These are phyloP conservation scores for Entomortierella lignicola DNA, from an alignment of 192 early-diverging fungal genomes.

Conservation along the genomic window DNA sequence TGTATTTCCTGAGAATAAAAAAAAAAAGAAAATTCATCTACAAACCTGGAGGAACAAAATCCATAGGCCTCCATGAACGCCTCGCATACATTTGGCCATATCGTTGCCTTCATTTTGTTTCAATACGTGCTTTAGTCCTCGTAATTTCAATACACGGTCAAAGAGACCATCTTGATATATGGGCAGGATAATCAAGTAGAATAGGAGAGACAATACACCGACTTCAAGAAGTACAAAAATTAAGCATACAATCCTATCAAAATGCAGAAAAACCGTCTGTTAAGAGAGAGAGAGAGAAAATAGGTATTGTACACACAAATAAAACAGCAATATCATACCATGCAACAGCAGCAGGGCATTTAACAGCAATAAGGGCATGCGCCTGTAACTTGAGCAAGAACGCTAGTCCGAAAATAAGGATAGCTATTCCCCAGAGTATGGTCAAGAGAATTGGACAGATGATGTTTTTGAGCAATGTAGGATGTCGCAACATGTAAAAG, in stretches of 20 bases:
- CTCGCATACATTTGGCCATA: constrained; percentile 57
- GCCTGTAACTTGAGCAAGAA: constrained; percentile 70
- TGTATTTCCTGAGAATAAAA: too few species aligned
- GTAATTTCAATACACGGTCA: constrained; percentile 61
- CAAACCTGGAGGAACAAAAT: constrained; percentile 55
- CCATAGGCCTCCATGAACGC: constrained; percentile 52
- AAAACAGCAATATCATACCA: constrained; percentile 48
- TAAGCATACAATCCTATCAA: constrained; percentile 56
- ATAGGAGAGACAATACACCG: constrained; percentile 59
- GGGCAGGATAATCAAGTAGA: constrained; percentile 68
- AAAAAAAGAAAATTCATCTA: not conserved
- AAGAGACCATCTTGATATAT: constrained; percentile 69
- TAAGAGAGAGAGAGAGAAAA: not conserved
- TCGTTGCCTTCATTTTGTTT: constrained; percentile 54
- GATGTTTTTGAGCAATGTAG: constrained; percentile 47
- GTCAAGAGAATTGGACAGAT: constrained; percentile 67
- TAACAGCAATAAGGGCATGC: constrained; percentile 60
- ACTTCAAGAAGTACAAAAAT: constrained; percentile 72
- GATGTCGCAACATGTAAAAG: constrained; percentile 58
- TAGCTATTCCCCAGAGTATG: constrained; percentile 57
- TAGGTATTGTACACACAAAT: too few species aligned
- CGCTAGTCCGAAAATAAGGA: constrained; percentile 64
- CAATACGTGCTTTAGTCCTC: constrained; percentile 59
- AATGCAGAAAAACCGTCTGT: too few species aligned
- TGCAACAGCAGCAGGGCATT: constrained; percentile 68